A percentile compares a stretch with the other conserved stretches of the same genome.
Evolutionary conservation across 2,329 filamentous ascomycete species (phyloP).

Genomic region (Aspergillaceae sp.): DNA sequence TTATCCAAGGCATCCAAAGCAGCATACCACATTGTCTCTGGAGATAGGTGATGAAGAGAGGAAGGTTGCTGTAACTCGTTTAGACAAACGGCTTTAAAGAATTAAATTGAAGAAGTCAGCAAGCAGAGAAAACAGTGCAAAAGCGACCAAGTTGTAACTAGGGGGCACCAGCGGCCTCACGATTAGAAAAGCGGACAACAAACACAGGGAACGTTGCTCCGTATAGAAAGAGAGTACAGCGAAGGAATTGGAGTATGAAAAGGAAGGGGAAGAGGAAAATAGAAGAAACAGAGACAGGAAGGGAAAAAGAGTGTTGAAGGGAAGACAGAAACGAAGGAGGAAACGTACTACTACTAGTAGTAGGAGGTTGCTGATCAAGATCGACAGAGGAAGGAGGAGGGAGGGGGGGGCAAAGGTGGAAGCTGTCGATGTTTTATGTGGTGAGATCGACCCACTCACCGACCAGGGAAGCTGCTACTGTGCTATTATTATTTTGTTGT

Average conservation of each 20-base stretch:
- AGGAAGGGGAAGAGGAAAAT: slow-evolving; percentile 1
- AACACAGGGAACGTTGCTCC: too few relatives aligned
- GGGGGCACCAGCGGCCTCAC: too few relatives aligned
- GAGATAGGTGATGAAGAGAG: slow-evolving; percentile 1
- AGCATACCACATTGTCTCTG: slow-evolving; percentile 27
- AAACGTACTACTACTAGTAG: neutral
- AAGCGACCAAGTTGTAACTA: too few relatives aligned
- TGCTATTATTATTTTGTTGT: neutral
- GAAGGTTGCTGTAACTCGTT: neutral
- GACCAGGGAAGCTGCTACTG: slow-evolving; percentile 18
- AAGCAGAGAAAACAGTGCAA: too few relatives aligned
- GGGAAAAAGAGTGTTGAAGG: slow-evolving; percentile 2
- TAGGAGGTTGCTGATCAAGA: neutral
- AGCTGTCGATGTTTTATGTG: slow-evolving; percentile 20
- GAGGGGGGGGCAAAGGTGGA: neutral
- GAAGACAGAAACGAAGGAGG: slow-evolving; percentile 4
- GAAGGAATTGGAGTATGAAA: neutral
- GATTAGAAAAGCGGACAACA: too few relatives aligned
- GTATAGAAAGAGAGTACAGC: neutral
- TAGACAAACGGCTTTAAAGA: too few relatives aligned
- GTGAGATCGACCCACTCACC: slow-evolving; percentile 18
- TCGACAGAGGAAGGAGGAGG: neutral
- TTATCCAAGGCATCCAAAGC: neutral
- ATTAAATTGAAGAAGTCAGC: too few relatives aligned
- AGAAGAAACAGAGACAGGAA: slow-evolving; percentile 3